Evolutionary conservation across 2,329 filamentous ascomycete genomes (phyloP).

Genomic region (Ceratocystis lukuohia): DNA sequence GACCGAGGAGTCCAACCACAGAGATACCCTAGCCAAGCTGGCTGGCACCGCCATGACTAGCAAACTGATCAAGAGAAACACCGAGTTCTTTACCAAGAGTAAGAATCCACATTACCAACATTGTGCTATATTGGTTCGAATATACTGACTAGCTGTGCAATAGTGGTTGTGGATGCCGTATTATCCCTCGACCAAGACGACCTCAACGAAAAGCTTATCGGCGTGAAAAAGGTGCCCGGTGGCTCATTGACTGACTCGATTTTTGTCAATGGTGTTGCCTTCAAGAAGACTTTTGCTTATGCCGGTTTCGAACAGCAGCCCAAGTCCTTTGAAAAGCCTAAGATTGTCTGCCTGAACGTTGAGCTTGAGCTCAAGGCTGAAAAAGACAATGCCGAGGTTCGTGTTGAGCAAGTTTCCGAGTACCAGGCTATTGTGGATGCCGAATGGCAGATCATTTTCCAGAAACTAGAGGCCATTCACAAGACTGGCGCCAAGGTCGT

Average conservation of each 20-base stretch:
- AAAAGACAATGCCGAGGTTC: constrained; percentile 97
- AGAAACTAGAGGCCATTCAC: constrained; percentile 92
- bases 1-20: constrained; percentile 67
- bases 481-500: constrained; percentile 95
- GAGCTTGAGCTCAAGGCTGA: constrained; percentile 97
- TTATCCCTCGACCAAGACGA: constrained; percentile 92
- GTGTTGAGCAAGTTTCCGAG: constrained; percentile 95
- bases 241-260: constrained; percentile 91
- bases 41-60: constrained; percentile 97
- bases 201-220: constrained; percentile 94
- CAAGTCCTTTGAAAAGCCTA: constrained; percentile 84
- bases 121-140: background rate
- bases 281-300: constrained; percentile 99
- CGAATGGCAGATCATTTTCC: constrained; percentile 99
- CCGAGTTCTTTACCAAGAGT: constrained; percentile 96
- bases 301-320: constrained; percentile 99
- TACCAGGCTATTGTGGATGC: constrained; percentile 99
- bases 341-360: constrained; percentile 94
- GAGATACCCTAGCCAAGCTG: constrained; percentile 78
- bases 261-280: constrained; percentile 94
- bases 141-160: constrained; percentile 17
- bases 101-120: background rate
- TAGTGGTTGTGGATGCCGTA: constrained; percentile 96
- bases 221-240: constrained; percentile 94
- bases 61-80: constrained; percentile 97